Evolutionary conservation across 352 stramenopile genomes (phyloP).

Genomic region (Globisporangium takayamanum): DNA sequence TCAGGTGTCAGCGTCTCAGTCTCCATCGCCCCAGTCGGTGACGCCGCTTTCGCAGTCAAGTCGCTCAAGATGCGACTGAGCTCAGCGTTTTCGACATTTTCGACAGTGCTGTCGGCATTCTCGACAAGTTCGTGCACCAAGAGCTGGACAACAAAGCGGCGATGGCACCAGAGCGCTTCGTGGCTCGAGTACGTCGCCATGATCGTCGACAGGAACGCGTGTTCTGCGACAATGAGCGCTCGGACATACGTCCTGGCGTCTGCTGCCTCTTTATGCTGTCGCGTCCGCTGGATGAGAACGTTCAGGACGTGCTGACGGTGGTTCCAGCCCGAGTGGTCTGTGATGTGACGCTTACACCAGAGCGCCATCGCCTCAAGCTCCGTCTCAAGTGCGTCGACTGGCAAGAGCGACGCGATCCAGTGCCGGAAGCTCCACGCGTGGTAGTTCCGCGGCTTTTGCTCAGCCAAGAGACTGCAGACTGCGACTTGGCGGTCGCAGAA

Average conservation of each 20-base stretch:
- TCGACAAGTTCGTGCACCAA: conserved; percentile 19
- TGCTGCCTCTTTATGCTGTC: background rate
- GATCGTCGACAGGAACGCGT: conserved; percentile 42
- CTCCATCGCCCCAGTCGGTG: background rate
- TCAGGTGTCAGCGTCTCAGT: background rate
- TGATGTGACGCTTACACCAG: conserved; percentile 67
- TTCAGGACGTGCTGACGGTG: conserved; percentile 60
- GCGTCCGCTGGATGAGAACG: conserved; percentile 14
- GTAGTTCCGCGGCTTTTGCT: conserved; percentile 74
- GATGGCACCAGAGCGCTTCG: conserved; percentile 77
- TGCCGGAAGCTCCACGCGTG: conserved; percentile 83
- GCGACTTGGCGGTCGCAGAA: conserved; percentile 53
- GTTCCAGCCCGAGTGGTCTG: conserved; percentile 77
- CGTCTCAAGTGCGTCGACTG: conserved; percentile 13
- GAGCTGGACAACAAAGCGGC: conserved; percentile 54
- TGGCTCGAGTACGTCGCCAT: conserved; percentile 41
- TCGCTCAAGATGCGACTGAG: background rate
- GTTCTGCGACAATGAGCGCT: conserved; percentile 34
- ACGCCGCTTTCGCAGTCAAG: background rate
- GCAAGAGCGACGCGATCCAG: conserved; percentile 52
- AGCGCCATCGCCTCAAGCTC: conserved; percentile 45
- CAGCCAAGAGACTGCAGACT: conserved; percentile 42
- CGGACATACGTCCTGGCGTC: background rate
- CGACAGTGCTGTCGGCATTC: background rate
- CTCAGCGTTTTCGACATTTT: background rate